These are phyloP conservation scores for Rhodotorula sp. DNA, from an alignment of 1,284 basidiomycete genomes.

Conservation along the genomic window DNA sequence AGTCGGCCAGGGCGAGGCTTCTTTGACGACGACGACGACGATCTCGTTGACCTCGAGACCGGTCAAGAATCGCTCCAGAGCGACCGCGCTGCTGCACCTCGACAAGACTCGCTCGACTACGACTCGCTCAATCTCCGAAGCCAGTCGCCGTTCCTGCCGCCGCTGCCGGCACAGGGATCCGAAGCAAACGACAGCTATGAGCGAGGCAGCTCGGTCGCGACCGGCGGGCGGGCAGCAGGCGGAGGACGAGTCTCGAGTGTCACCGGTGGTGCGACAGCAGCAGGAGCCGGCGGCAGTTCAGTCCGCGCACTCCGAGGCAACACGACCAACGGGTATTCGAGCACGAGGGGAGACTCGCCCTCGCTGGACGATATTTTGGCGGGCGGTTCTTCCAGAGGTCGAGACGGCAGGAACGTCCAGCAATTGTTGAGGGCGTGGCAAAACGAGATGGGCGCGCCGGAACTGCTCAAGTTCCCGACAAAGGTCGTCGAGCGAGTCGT, in stretches of 20 bases:
- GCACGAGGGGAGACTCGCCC: constrained; percentile 26
- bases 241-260: constrained; percentile 10
- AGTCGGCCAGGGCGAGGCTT: constrained; percentile 16
- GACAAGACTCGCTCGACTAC: constrained; percentile 18
- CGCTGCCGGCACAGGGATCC: not conserved
- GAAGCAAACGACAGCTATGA: not conserved
- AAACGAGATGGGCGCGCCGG: constrained; percentile 38
- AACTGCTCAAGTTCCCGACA: constrained; percentile 32
- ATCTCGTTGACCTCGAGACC: not conserved
- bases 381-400: not conserved
- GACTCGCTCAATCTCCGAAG: constrained; percentile 5
- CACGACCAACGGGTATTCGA: constrained; percentile 3
- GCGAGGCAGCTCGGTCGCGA: constrained; percentile 5
- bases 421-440: constrained; percentile 28
- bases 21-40: constrained; percentile 31
- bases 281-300: constrained; percentile 22
- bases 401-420: constrained; percentile 24
- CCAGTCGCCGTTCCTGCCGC: constrained; percentile 8
- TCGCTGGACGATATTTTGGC: constrained; percentile 31
- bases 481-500: constrained; percentile 32
- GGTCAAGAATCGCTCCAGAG: constrained; percentile 12
- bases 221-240: not conserved
- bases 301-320: not conserved
- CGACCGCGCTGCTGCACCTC: not conserved
- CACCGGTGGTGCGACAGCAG: not conserved